These are phyloP conservation scores for Peniophora sp. DNA, from an alignment of 1,284 basidiomycete genomes.

Conservation along the genomic window DNA sequence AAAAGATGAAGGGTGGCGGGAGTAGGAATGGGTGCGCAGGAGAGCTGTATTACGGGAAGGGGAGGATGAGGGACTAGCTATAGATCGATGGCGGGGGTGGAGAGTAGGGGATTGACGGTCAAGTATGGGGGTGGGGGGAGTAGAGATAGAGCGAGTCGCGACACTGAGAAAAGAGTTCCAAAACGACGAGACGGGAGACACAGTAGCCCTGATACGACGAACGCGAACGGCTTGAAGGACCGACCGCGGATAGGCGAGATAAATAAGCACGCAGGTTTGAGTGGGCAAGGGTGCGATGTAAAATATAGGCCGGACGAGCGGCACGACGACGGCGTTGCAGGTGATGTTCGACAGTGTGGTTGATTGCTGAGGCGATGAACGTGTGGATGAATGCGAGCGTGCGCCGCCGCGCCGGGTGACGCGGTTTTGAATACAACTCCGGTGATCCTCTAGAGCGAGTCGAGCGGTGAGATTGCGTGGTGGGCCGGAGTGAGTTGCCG, in stretches of 20 bases:
- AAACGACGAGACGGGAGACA: constrained; percentile 31
- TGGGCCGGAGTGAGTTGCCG: constrained; percentile 19
- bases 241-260: constrained; percentile 24
- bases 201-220: constrained; percentile 13
- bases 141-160: no score
- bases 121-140: no score
- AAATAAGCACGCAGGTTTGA: constrained; percentile 29
- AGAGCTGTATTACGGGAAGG: constrained; percentile 13
- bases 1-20: constrained; percentile 9
- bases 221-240: neutral
- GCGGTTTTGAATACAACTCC: constrained; percentile 11
- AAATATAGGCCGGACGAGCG: constrained; percentile 21
- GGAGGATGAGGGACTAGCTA: constrained; percentile 13
- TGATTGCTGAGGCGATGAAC: constrained; percentile 13
- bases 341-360: constrained; percentile 16
- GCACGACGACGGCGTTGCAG: constrained; percentile 12
- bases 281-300: constrained; percentile 17
- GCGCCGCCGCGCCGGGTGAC: constrained; percentile 15
- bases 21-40: constrained; percentile 6
- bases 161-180: constrained; percentile 25
- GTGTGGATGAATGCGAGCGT: constrained; percentile 4
- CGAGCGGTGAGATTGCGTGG: constrained; percentile 19
- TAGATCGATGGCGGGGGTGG: constrained; percentile 9
- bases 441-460: constrained; percentile 12
- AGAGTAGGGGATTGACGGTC: neutral